Evolutionary conservation across 257 asterid genomes (phyloP).

Genomic region (Scutellaria minor): DNA sequence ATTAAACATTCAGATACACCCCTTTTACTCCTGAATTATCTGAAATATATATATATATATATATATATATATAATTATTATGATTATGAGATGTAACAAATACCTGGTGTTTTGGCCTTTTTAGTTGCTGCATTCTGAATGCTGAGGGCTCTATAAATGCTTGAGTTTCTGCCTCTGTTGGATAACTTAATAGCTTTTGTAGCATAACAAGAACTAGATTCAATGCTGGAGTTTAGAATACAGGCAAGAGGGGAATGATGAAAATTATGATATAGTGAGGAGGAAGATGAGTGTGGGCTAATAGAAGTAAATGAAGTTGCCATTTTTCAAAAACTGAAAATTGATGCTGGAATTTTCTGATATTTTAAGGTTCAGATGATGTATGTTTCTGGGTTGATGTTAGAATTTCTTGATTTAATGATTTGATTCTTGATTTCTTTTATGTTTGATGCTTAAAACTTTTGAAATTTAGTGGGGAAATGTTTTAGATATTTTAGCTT

Average conservation of each 20-base stretch:
- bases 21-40: background rate
- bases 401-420: background rate
- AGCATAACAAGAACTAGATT: conserved; percentile 38
- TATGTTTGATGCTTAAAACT: conserved; percentile 8
- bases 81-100: background rate
- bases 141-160: conserved; percentile 40
- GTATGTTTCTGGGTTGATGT: conserved; percentile 17
- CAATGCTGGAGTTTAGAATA: conserved; percentile 39
- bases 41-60: background rate
- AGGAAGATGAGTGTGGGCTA: conserved; percentile 47
- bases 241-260: conserved; percentile 39
- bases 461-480: conserved; percentile 28
- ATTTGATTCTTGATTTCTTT: conserved; percentile 16
- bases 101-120: conserved; percentile 87
- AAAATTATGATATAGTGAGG: conserved; percentile 46
- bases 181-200: conserved; percentile 39
- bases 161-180: conserved; percentile 36
- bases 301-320: conserved; percentile 63
- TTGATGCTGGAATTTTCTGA: conserved; percentile 19
- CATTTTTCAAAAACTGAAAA: conserved; percentile 42
- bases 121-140: conserved; percentile 74
- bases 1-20: conserved; percentile 24
- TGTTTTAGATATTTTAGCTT: conserved; percentile 51
- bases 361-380: conserved; percentile 13
- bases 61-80: background rate